Percentiles rank a stretch among this genome's conserved stretches.
phyloP scores from a whole-genome alignment of 106 monocot species.

The Alisma plantagoaquatica region DNA sequence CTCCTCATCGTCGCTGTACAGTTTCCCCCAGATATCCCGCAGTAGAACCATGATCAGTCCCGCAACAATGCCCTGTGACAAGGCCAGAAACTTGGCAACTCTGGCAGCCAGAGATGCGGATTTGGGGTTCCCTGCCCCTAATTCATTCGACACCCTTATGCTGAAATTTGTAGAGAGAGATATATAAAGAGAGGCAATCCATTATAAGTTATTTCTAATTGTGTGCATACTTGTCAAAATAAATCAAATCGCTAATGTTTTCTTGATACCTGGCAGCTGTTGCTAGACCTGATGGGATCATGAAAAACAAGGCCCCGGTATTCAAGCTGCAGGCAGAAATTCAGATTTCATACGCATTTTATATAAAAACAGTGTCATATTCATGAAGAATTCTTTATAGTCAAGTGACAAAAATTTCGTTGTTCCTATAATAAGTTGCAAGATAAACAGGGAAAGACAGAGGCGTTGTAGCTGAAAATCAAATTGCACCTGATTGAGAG shows the following conservation, averaged over 20 bases:
- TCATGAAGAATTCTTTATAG: too few species aligned
- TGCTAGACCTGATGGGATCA: conserved; percentile 56
- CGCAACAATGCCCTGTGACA: not conserved
- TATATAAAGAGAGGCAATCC: too few species aligned
- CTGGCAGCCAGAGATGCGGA: conserved; percentile 7
- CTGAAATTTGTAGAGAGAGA: conserved; percentile 1
- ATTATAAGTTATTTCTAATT: too few species aligned
- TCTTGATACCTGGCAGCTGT: conserved; percentile 72
- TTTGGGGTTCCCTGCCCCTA: conserved; percentile 18
- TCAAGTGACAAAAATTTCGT: too few species aligned
- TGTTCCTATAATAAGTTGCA: not conserved
- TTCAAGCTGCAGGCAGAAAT: conserved; percentile 56
- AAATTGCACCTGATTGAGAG: conserved; percentile 10
- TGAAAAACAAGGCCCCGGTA: conserved; percentile 37
- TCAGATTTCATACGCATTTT: too few species aligned
- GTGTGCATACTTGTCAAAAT: too few species aligned
- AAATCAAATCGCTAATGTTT: too few species aligned
- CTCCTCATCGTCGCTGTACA: conserved; percentile 15
- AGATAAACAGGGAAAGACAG: not conserved
- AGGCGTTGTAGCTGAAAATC: not conserved
- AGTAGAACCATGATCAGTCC: conserved; percentile 5
- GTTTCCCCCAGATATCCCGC: conserved; percentile 10
- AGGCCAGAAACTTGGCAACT: conserved; percentile 6
- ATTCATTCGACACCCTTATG: conserved; percentile 21
- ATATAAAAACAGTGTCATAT: too few species aligned